phyloP scores from a whole-genome alignment of 495 filamentous ascomycete species.

The Penicillium salamii region DNA sequence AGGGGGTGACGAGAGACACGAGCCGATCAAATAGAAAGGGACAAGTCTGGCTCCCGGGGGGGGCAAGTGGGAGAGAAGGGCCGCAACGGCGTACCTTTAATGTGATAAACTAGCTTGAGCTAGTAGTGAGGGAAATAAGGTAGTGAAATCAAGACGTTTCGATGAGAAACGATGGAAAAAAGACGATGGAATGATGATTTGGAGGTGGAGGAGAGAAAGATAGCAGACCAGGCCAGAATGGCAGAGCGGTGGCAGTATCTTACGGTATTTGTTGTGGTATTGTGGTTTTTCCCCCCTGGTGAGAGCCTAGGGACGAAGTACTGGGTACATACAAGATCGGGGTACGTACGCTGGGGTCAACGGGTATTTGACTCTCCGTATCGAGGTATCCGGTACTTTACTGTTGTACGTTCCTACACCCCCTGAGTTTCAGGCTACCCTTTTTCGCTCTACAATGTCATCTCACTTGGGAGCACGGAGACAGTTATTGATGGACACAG shows the following conservation, averaged over 20 bases:
- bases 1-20: constrained; percentile 7
- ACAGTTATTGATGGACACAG: background rate
- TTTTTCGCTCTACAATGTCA: too few species aligned
- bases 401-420: background rate
- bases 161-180: constrained; percentile 16
- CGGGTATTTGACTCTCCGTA: background rate
- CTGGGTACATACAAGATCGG: background rate
- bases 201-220: constrained; percentile 29
- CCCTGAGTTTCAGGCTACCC: constrained; percentile 8
- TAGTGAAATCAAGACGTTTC: constrained; percentile 15
- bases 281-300: constrained; percentile 9
- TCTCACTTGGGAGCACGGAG: too few species aligned
- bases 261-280: constrained; percentile 12
- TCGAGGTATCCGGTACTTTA: background rate
- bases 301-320: background rate
- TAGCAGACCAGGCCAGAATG: constrained; percentile 23
- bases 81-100: constrained; percentile 18
- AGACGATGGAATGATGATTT: constrained; percentile 30
- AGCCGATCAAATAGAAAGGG: constrained; percentile 42
- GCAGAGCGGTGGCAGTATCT: constrained; percentile 27
- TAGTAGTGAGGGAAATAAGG: constrained; percentile 6
- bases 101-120: constrained; percentile 19
- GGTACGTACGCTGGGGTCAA: background rate
- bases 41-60: constrained; percentile 39
- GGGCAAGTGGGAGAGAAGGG: constrained; percentile 33